These are phyloP conservation scores for Creolimax fragrantissima DNA, from an alignment of 78 protist species.

Conservation along the genomic window DNA sequence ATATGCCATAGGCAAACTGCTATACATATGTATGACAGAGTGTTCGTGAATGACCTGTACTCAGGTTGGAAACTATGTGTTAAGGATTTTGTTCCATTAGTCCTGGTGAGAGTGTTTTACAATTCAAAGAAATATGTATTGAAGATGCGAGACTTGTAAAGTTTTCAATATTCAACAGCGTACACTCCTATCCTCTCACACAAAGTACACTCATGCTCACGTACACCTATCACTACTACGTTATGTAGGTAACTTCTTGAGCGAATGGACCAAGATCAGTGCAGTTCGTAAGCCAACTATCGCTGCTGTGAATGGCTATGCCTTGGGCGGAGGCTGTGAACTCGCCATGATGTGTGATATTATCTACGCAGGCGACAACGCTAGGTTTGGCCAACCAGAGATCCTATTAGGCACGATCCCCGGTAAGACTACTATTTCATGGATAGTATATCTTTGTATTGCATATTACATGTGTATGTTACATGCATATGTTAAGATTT, in stretches of 20 bases:
- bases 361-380: constrained; percentile 70
- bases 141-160: no score
- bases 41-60: no score
- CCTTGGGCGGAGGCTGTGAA: constrained; percentile 95
- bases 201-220: neutral
- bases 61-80: no score
- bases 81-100: no score
- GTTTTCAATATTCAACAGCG: no score
- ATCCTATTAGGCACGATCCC: constrained; percentile 94
- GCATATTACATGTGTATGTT: neutral
- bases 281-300: constrained; percentile 74
- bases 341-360: constrained; percentile 93
- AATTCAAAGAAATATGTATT: no score
- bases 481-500: neutral
- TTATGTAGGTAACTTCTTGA: constrained; percentile 46
- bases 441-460: neutral
- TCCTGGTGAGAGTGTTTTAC: no score
- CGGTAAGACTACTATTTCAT: constrained; percentile 39
- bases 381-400: constrained; percentile 93
- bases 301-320: constrained; percentile 94
- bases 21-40: no score
- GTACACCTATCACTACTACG: neutral
- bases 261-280: constrained; percentile 50
- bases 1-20: no score
- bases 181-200: no score